Conservation (phyloP, 2,329 filamentous ascomycete genomes). For the Raffaelea albimanens region DNA sequence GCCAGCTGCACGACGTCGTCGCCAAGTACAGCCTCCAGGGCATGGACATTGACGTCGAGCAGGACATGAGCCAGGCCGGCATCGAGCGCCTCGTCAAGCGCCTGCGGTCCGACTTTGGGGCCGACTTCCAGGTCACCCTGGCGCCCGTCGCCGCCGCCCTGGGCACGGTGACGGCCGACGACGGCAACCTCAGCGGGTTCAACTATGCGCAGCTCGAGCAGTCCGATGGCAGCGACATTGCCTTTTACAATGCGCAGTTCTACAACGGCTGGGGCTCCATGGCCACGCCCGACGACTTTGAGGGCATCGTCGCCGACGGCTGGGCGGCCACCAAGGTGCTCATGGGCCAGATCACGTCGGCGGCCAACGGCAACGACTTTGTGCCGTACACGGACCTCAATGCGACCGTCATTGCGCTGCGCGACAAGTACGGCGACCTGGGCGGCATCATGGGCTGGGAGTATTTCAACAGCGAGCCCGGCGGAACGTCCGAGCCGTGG, state of each 20-base stretch:
- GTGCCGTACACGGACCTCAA: slow-evolving; percentile 38
- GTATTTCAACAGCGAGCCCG: slow-evolving; percentile 75
- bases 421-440: slow-evolving; percentile 47
- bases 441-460: slow-evolving; percentile 94
- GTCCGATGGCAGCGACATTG: slow-evolving; percentile 54
- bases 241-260: slow-evolving; percentile 86
- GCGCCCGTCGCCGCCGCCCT: slow-evolving; percentile 70
- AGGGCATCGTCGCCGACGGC: slow-evolving; percentile 46
- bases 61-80: slow-evolving; percentile 57
- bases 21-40: slow-evolving; percentile 49
- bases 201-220: slow-evolving; percentile 67
- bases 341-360: slow-evolving; percentile 71
- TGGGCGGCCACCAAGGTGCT: slow-evolving; percentile 69
- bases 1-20: slow-evolving; percentile 53
- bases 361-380: slow-evolving; percentile 56
- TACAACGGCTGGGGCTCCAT: slow-evolving; percentile 79
- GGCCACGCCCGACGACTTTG: slow-evolving; percentile 35
- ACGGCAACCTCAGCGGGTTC: slow-evolving; percentile 68
- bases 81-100: slow-evolving; percentile 53
- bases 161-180: slow-evolving; percentile 22
- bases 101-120: slow-evolving; percentile 55
- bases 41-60: slow-evolving; percentile 67
- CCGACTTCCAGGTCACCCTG: slow-evolving; percentile 61
- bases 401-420: slow-evolving; percentile 30
- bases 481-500: slow-evolving; percentile 55